These are phyloP conservation scores for Auricularia sp. DNA, from an alignment of 768 basidiomycete species.

Conservation along the genomic window DNA sequence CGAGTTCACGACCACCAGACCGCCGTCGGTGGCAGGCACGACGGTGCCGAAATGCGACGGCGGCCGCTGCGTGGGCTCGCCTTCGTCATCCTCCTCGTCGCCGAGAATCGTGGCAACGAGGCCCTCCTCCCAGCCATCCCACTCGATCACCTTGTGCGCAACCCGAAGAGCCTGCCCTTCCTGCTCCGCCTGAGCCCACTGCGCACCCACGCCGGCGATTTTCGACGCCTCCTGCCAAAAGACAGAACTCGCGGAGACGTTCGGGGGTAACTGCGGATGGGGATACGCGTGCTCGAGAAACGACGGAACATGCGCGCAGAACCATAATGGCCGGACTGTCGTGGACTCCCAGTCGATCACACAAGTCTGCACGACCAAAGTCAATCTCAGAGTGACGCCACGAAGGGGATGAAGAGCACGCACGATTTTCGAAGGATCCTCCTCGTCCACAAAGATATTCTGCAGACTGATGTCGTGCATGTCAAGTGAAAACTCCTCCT, in stretches of 20 bases:
- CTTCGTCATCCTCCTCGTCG: slow-evolving; percentile 8
- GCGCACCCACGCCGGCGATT: slow-evolving; percentile 41
- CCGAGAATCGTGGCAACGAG: slow-evolving; percentile 67
- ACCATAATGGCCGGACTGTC: slow-evolving; percentile 80
- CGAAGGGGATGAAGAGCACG: slow-evolving; percentile 22
- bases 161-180: slow-evolving; percentile 56
- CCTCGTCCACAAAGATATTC: slow-evolving; percentile 71
- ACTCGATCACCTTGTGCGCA: slow-evolving; percentile 74
- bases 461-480: slow-evolving; percentile 80
- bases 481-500: slow-evolving; percentile 62
- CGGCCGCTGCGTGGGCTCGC: background rate
- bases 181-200: slow-evolving; percentile 70
- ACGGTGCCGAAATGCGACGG: background rate
- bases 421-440: slow-evolving; percentile 62
- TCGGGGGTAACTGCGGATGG: background rate
- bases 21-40: background rate
- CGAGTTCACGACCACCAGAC: background rate
- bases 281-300: slow-evolving; percentile 57
- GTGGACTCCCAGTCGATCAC: slow-evolving; percentile 90
- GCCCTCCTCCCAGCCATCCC: slow-evolving; percentile 90
- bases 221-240: slow-evolving; percentile 13
- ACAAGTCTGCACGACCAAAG: slow-evolving; percentile 46
- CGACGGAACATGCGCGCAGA: slow-evolving; percentile 70
- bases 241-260: background rate
- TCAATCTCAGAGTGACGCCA: background rate